These are phyloP conservation scores for Penicillium lividum DNA, from an alignment of 495 filamentous ascomycete genomes.

Conservation along the genomic window DNA sequence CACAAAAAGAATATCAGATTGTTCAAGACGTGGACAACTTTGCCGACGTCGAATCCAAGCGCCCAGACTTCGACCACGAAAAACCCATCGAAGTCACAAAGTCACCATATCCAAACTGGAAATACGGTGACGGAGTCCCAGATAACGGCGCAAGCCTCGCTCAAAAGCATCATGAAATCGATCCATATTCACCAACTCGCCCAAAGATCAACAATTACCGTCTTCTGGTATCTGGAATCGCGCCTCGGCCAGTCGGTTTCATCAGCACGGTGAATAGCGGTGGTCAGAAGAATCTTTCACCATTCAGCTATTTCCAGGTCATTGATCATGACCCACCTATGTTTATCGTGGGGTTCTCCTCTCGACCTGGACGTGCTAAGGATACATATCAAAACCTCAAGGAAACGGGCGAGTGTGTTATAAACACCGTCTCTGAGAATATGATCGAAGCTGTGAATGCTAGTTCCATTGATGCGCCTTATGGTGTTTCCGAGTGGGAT, in stretches of 20 bases:
- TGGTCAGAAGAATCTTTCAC: slow-evolving; percentile 70
- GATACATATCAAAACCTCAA: slow-evolving; percentile 72
- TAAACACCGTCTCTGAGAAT: slow-evolving; percentile 80
- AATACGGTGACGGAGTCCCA: slow-evolving; percentile 68
- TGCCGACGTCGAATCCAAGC: slow-evolving; percentile 63
- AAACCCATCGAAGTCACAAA: slow-evolving; percentile 62
- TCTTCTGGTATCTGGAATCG: slow-evolving; percentile 77
- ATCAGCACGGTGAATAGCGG: slow-evolving; percentile 53
- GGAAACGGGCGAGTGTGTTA: slow-evolving; percentile 65
- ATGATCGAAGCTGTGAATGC: slow-evolving; percentile 85
- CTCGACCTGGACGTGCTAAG: slow-evolving; percentile 57
- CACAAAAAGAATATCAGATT: slow-evolving; percentile 30
- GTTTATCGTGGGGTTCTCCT: slow-evolving; percentile 73
- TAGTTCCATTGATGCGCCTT: slow-evolving; percentile 71
- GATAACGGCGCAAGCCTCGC: slow-evolving; percentile 46
- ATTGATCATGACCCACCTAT: slow-evolving; percentile 84
- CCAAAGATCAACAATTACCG: slow-evolving; percentile 78
- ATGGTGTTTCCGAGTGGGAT: slow-evolving; percentile 75
- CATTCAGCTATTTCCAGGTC: slow-evolving; percentile 79
- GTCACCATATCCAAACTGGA: slow-evolving; percentile 71
- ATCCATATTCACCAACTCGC: slow-evolving; percentile 70
- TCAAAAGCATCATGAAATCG: slow-evolving; percentile 67
- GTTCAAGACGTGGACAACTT: slow-evolving; percentile 56
- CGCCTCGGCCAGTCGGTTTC: slow-evolving; percentile 73
- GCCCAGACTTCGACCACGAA: slow-evolving; percentile 58